Evolutionary conservation across 805 yeast genomes (phyloP), one percentile per base, ranked within the genome.

Genomic region (Ascoidea tarda): DNA sequence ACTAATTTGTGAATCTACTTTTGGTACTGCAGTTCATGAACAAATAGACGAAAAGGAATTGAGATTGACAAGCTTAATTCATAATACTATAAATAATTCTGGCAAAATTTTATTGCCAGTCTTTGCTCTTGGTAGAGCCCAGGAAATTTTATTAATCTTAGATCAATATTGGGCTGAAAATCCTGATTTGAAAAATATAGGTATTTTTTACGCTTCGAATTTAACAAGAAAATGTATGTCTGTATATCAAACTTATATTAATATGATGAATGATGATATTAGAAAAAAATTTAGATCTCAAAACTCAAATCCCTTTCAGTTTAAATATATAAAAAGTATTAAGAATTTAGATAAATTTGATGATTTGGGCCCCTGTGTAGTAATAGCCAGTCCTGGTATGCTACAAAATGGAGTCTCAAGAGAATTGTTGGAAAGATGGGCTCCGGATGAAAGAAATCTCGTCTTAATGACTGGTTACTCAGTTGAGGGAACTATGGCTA

Each of bases 341-440:
- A 80, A 85, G 55, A 83, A 81, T 57, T 69, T 90, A 52, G 96
- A 90, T 53, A 78, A 79, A 57, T 84, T 93, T 63, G 95, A 89
- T 60, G 99, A 93, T 66, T 76, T 88, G 59, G 96, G 96, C 0
- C 96, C 99, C 4, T 88, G 96, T 59, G 98, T 93, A 21, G 90
- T 93, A 67, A 78, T 93, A 44, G 99, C 99, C 0, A 81, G 95
- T 48, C 99, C 99, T 0, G 99, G 99, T 64, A 93, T 93, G 99
- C 72, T 93, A 50, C 99, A 91, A 65, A 90, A 86, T 64, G 99
- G 99, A 56, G 82, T 90, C 2, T 88, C 97, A 0, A 75, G 99
- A 59, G 93, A 86, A 59, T 72, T 93, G 21, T 73, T 93, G 33
- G 99, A 93, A 63, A 79, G 84, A 65, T 93, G 99, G 99, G 90